These are phyloP conservation scores for Albophoma yamanashiensis DNA, from an alignment of 2,329 filamentous ascomycete genomes.

Conservation along the genomic window DNA sequence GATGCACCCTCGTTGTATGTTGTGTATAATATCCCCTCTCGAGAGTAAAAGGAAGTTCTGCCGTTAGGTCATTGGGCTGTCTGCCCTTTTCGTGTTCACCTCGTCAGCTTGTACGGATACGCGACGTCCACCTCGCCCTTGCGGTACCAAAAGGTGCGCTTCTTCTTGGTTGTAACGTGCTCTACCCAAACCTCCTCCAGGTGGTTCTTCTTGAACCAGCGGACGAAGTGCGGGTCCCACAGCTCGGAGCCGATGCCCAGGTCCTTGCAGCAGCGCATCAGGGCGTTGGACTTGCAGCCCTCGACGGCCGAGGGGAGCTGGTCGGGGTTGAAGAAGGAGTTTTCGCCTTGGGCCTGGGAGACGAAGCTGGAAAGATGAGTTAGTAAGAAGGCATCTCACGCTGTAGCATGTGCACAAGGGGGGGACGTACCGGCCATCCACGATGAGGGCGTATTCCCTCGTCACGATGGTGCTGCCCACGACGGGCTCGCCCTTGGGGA, in stretches of 20 bases:
- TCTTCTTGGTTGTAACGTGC: constrained; percentile 78
- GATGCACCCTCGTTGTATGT: neutral
- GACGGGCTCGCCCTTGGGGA: constrained; percentile 74
- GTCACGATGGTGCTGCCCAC: constrained; percentile 75
- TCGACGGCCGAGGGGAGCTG: constrained; percentile 90
- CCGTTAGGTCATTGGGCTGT: neutral
- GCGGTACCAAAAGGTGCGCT: constrained; percentile 74
- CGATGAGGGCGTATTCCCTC: constrained; percentile 86
- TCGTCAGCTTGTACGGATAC: constrained; percentile 43
- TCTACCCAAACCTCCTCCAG: constrained; percentile 83
- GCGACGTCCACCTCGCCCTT: constrained; percentile 65
- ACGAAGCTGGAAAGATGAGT: constrained; percentile 56
- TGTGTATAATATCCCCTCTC: neutral
- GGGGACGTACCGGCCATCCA: constrained; percentile 63
- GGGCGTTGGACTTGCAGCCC: constrained; percentile 93
- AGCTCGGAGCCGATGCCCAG: constrained; percentile 88
- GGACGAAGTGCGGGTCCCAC: constrained; percentile 90
- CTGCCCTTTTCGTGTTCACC: constrained; percentile 1
- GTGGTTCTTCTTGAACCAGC: constrained; percentile 64
- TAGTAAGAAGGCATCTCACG: neutral
- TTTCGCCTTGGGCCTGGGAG: constrained; percentile 85
- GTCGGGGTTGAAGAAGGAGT: constrained; percentile 84
- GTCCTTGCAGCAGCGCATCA: constrained; percentile 98
- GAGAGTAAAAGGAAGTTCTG: neutral
- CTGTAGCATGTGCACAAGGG: neutral